These are phyloP conservation scores for Fusarium pseudoanthophilum DNA, from an alignment of 2,329 filamentous ascomycete species.

Conservation along the genomic window DNA sequence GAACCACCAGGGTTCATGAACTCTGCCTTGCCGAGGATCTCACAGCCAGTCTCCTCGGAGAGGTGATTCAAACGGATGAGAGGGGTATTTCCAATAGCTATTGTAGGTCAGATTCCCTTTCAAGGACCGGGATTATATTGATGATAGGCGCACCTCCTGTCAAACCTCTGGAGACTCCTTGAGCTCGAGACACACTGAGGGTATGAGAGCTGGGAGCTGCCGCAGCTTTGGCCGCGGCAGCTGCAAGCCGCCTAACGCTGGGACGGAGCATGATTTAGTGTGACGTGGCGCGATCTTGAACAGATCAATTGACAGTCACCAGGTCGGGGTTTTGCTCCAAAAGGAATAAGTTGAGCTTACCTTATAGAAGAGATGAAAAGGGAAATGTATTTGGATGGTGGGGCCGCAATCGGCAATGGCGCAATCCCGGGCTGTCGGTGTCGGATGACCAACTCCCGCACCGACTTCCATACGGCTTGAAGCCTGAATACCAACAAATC, in stretches of 20 bases:
- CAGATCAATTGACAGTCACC: conserved; percentile 27
- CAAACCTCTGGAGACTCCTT: conserved; percentile 81
- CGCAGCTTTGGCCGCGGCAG: conserved; percentile 60
- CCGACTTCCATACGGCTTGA: conserved; percentile 40
- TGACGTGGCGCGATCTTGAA: conserved; percentile 7
- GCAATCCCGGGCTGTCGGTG: conserved; percentile 45
- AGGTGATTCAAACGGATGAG: conserved; percentile 90
- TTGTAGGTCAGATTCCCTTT: background rate
- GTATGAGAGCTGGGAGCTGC: conserved; percentile 66
- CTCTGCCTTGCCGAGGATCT: conserved; percentile 95
- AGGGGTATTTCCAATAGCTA: conserved; percentile 97
- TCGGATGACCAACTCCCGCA: conserved; percentile 21
- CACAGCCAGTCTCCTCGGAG: conserved; percentile 91
- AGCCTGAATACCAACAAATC: background rate
- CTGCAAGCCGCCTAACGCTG: conserved; percentile 73
- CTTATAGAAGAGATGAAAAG: conserved; percentile 20
- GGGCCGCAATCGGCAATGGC: conserved; percentile 47
- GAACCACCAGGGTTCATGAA: conserved; percentile 98
- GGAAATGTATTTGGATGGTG: conserved; percentile 35
- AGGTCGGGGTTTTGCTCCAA: conserved; percentile 5
- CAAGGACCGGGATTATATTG: background rate
- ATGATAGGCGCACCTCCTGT: conserved; percentile 74
- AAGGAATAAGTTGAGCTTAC: conserved; percentile 12
- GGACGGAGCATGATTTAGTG: conserved; percentile 71
- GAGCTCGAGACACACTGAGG: conserved; percentile 79